phyloP scores from a whole-genome alignment of 495 filamentous ascomycete species.

The Amorphotheca resinae region DNA sequence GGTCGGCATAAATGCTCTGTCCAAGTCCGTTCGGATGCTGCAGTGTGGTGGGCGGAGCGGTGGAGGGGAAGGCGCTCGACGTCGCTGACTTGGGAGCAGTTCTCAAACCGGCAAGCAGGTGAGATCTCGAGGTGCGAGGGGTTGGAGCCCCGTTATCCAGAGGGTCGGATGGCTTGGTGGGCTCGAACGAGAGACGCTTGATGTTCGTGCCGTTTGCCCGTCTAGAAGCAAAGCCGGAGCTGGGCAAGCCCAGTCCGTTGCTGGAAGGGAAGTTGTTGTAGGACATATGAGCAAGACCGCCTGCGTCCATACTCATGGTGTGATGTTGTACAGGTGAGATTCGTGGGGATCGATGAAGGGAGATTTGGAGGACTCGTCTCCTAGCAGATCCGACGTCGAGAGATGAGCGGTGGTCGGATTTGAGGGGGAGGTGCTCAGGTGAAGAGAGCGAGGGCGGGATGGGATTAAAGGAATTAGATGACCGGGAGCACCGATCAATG shows the following conservation, averaged over 20 bases:
- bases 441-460: conserved; percentile 10
- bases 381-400: conserved; percentile 14
- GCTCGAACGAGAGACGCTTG: conserved; percentile 74
- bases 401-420: conserved; percentile 12
- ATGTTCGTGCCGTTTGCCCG: conserved; percentile 69
- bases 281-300: conserved; percentile 99
- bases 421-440: conserved; percentile 3
- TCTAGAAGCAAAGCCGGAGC: conserved; percentile 66
- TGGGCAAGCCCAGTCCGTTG: conserved; percentile 59
- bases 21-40: conserved; percentile 25
- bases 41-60: conserved; percentile 41
- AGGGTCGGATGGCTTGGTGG: conserved; percentile 34
- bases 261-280: conserved; percentile 65
- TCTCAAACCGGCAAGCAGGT: conserved; percentile 83
- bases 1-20: conserved; percentile 34
- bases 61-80: conserved; percentile 48
- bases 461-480: conserved; percentile 21
- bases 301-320: conserved; percentile 81
- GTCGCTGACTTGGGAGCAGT: conserved; percentile 83
- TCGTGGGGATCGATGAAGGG: not conserved
- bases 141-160: conserved; percentile 51
- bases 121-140: conserved; percentile 86
- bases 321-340: conserved; percentile 15
- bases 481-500: conserved; percentile 13
- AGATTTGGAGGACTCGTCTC: not conserved